Evolutionary conservation across 2,329 filamentous ascomycete species (phyloP).

Genomic region (Pseudophaeomoniella oleicola): DNA sequence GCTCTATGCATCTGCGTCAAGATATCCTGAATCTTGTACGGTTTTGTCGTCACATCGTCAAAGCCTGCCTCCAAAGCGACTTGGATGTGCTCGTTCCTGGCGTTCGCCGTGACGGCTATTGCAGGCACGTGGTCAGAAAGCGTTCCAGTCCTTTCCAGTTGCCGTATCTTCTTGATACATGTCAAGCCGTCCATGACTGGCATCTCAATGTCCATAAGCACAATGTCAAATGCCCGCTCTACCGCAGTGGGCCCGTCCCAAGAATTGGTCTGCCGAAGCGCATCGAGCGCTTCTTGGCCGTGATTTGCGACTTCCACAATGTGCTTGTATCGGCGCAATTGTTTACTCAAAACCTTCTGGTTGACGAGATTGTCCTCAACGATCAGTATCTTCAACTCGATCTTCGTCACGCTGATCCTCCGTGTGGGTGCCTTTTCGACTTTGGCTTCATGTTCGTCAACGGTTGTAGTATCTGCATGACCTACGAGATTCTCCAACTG

Average conservation of each 20-base stretch:
- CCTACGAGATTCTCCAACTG: neutral
- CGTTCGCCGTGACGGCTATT: slow-evolving; percentile 49
- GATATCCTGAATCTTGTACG: neutral
- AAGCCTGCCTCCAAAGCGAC: slow-evolving; percentile 3
- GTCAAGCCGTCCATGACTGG: slow-evolving; percentile 68
- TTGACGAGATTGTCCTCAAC: slow-evolving; percentile 29
- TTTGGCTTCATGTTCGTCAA: neutral
- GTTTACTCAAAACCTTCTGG: slow-evolving; percentile 18
- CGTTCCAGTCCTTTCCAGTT: slow-evolving; percentile 48
- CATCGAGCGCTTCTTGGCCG: slow-evolving; percentile 24
- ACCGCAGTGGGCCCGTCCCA: slow-evolving; percentile 2
- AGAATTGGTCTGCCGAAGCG: slow-evolving; percentile 13
- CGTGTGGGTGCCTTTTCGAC: neutral
- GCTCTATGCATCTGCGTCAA: neutral
- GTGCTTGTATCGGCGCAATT: slow-evolving; percentile 17
- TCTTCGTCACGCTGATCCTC: neutral
- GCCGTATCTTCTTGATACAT: slow-evolving; percentile 53
- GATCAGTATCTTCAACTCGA: slow-evolving; percentile 16
- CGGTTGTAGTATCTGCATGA: neutral
- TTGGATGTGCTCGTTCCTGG: slow-evolving; percentile 46
- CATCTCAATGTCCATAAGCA: slow-evolving; percentile 72
- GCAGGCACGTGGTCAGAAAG: slow-evolving; percentile 22
- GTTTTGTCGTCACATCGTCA: neutral
- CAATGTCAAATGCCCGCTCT: slow-evolving; percentile 13
- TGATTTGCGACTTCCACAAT: slow-evolving; percentile 18